Percentiles rank a stretch among this genome's conserved stretches.
Conservation (phyloP, 805 yeast species). For the Starmera amethionina region DNA sequence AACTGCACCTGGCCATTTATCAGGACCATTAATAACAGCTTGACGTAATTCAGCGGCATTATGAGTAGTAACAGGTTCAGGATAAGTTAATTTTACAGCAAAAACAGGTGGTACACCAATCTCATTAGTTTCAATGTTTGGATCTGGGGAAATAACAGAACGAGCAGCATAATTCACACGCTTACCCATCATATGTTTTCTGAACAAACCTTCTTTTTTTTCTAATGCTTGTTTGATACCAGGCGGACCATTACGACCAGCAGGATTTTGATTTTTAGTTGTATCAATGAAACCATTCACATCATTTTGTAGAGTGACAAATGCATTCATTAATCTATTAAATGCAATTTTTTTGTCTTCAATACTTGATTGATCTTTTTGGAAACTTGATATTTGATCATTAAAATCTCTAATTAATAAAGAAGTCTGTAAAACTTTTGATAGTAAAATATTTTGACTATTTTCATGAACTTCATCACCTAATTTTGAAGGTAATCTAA, state of each 20-base stretch:
- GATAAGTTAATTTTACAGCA: slow-evolving; percentile 90
- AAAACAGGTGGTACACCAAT: slow-evolving; percentile 99
- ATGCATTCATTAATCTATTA: slow-evolving; percentile 89
- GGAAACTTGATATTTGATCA: slow-evolving; percentile 61
- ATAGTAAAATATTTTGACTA: slow-evolving; percentile 79
- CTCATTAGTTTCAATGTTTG: slow-evolving; percentile 94
- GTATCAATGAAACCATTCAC: slow-evolving; percentile 92
- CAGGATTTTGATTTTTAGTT: slow-evolving; percentile 71
- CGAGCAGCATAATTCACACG: slow-evolving; percentile 99
- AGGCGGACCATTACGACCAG: slow-evolving; percentile 62
- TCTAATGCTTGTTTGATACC: slow-evolving; percentile 97
- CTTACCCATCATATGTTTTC: slow-evolving; percentile 99
- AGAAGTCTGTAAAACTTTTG: slow-evolving; percentile 72
- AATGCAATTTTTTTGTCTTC: slow-evolving; percentile 72
- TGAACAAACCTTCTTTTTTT: slow-evolving; percentile 95
- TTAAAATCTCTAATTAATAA: slow-evolving; percentile 80
- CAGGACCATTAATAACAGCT: slow-evolving; percentile 97
- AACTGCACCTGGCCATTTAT: slow-evolving; percentile 97
- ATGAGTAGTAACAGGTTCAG: slow-evolving; percentile 93
- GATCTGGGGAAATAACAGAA: slow-evolving; percentile 98
- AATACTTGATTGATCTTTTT: slow-evolving; percentile 47
- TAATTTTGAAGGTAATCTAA: slow-evolving; percentile 90
- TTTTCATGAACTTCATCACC: slow-evolving; percentile 97
- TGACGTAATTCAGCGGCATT: slow-evolving; percentile 85
- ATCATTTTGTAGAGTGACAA: slow-evolving; percentile 90